Conservation (phyloP, 2,329 filamentous ascomycete genomes). For the Aspergillus jensenii region DNA sequence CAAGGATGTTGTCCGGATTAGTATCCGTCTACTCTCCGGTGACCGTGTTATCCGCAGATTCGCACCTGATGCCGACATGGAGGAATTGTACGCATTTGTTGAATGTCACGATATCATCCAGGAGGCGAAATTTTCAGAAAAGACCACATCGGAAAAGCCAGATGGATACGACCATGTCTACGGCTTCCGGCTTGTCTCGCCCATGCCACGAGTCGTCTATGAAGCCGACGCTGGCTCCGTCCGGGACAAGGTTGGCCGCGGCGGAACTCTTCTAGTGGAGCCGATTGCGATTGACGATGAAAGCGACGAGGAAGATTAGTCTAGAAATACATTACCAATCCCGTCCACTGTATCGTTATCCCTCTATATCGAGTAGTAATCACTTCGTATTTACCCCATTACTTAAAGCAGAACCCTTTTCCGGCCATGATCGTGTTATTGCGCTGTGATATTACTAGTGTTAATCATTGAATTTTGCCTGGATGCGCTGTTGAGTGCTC, state of each 20-base stretch:
- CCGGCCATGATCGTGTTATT: too few species aligned
- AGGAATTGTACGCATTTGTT: slow-evolving; percentile 94
- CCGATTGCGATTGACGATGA: slow-evolving; percentile 55
- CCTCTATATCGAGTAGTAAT: background rate
- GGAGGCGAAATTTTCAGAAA: slow-evolving; percentile 31
- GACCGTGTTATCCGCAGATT: slow-evolving; percentile 80
- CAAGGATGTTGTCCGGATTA: slow-evolving; percentile 72
- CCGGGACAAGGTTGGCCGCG: slow-evolving; percentile 72
- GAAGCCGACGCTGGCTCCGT: slow-evolving; percentile 68
- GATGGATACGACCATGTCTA: slow-evolving; percentile 76
- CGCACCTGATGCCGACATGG: slow-evolving; percentile 65
- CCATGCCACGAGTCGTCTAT: slow-evolving; percentile 81
- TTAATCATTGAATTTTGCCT: too few species aligned
- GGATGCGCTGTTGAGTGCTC: too few species aligned
- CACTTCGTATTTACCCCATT: background rate
- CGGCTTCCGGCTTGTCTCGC: slow-evolving; percentile 78
- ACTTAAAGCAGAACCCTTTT: background rate
- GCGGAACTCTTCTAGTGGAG: slow-evolving; percentile 89
- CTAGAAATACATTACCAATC: slow-evolving; percentile 2
- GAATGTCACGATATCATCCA: slow-evolving; percentile 76
- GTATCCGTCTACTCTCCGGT: slow-evolving; percentile 61
- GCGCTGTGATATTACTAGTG: too few species aligned
- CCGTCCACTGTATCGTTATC: background rate
- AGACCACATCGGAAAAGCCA: slow-evolving; percentile 52
- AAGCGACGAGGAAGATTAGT: slow-evolving; percentile 50